These are phyloP conservation scores for Eucalyptus decipiens DNA, from an alignment of 345 rosid genomes.

Conservation along the genomic window DNA sequence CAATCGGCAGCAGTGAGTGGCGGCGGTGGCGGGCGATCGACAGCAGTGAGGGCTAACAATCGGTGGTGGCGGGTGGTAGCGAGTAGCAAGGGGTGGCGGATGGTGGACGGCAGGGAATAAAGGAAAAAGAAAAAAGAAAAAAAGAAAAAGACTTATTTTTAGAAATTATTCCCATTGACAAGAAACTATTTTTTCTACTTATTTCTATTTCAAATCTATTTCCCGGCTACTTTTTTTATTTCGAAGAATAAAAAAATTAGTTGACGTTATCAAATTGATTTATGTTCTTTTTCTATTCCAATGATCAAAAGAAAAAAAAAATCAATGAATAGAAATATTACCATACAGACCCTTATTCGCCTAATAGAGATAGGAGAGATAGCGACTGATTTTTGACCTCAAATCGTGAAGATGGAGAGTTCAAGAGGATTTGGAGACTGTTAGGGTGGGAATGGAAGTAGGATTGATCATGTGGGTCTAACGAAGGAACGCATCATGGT, in stretches of 20 bases:
- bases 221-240: rapidly evolving
- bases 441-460: not conserved
- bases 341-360: too few relatives aligned
- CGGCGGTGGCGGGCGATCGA: rapidly evolving
- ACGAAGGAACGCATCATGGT: not conserved
- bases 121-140: too few relatives aligned
- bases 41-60: rapidly evolving
- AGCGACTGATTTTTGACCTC: not conserved
- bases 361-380: too few relatives aligned
- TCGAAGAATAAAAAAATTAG: too few relatives aligned
- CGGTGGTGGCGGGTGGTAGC: too few relatives aligned
- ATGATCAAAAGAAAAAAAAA: too few relatives aligned
- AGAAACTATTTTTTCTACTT: too few relatives aligned
- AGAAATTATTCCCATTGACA: rapidly evolving
- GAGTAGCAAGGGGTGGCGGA: rapidly evolving
- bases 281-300: rapidly evolving
- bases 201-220: rapidly evolving
- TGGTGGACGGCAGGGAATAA: rapidly evolving
- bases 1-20: rapidly evolving
- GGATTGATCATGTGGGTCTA: not conserved
- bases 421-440: not conserved
- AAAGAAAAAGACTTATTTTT: too few relatives aligned
- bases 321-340: too few relatives aligned
- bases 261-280: too few relatives aligned
- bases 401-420: not conserved